These are phyloP conservation scores for Stachybotrys chartarum DNA, from an alignment of 2,329 filamentous ascomycete species.

Conservation along the genomic window DNA sequence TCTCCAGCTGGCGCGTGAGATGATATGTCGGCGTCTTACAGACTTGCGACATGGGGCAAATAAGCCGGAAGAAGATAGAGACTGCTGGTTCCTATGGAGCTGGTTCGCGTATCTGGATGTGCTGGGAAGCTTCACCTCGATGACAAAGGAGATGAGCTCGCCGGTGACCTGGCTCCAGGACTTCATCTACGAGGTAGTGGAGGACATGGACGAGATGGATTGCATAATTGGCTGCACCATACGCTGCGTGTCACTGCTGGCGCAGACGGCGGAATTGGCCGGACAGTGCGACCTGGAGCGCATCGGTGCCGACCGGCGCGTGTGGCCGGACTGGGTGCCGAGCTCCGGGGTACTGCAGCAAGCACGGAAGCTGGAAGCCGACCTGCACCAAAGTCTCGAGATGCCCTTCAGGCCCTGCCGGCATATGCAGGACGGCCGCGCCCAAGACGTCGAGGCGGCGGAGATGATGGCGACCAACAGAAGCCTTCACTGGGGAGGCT, in stretches of 20 bases:
- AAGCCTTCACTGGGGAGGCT: conserved; percentile 71
- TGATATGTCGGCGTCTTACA: conserved; percentile 57
- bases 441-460: conserved; percentile 47
- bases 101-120: conserved; percentile 85
- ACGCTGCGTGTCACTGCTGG: conserved; percentile 70
- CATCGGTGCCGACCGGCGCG: conserved; percentile 38
- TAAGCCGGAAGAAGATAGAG: conserved; percentile 43
- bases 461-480: conserved; percentile 68
- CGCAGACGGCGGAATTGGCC: conserved; percentile 65
- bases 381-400: conserved; percentile 51
- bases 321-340: conserved; percentile 49
- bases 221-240: conserved; percentile 59
- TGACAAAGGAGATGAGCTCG: conserved; percentile 17
- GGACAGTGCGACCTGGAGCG: conserved; percentile 60
- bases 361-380: conserved; percentile 52
- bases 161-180: not conserved
- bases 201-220: conserved; percentile 57
- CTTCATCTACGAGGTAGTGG: not conserved
- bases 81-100: conserved; percentile 67
- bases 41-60: conserved; percentile 17
- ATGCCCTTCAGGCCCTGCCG: conserved; percentile 33
- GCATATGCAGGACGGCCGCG: conserved; percentile 39
- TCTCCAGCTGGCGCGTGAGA: conserved; percentile 65
- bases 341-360: conserved; percentile 30
- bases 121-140: conserved; percentile 63